phyloP scores from a whole-genome alignment of 768 basidiomycete genomes.

The Astraeus odoratus region DNA sequence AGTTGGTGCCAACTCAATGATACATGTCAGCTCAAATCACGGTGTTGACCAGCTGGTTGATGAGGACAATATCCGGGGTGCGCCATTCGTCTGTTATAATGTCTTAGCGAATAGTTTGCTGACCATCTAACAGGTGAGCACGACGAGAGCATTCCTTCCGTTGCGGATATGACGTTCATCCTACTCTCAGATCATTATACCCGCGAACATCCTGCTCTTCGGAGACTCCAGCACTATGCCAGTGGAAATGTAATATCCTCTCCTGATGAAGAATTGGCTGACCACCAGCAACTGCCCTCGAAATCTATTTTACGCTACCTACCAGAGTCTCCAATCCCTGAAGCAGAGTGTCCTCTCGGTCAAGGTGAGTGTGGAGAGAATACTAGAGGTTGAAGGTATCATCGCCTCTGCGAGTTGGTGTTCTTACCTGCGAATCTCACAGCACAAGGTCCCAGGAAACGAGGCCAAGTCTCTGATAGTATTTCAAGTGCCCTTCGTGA shows the following conservation, averaged over 20 bases:
- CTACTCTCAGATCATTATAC: neutral
- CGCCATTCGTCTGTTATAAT: neutral
- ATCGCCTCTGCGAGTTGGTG: neutral
- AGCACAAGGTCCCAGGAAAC: constrained; percentile 18
- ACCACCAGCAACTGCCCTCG: neutral
- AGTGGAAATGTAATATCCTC: neutral
- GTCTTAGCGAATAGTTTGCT: neutral
- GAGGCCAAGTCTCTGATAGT: constrained; percentile 12
- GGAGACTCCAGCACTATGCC: neutral
- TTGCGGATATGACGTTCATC: neutral
- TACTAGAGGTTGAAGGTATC: neutral
- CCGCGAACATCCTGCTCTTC: neutral
- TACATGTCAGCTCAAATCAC: neutral
- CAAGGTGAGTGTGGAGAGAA: neutral
- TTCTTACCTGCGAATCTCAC: constrained; percentile 7
- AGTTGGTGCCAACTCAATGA: neutral
- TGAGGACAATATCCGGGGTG: neutral
- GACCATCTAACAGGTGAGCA: neutral
- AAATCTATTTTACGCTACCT: neutral
- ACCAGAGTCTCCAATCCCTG: neutral
- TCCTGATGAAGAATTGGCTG: neutral
- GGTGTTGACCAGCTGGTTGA: too few relatives aligned
- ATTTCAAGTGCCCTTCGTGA: constrained; percentile 10
- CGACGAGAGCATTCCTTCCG: neutral
- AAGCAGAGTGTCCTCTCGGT: too few relatives aligned